A percentile compares a stretch with the other conserved stretches of the same genome.
Evolutionary conservation across 2,329 filamentous ascomycete genomes (phyloP).

Genomic region (Clarireedia homoeocarpa): DNA sequence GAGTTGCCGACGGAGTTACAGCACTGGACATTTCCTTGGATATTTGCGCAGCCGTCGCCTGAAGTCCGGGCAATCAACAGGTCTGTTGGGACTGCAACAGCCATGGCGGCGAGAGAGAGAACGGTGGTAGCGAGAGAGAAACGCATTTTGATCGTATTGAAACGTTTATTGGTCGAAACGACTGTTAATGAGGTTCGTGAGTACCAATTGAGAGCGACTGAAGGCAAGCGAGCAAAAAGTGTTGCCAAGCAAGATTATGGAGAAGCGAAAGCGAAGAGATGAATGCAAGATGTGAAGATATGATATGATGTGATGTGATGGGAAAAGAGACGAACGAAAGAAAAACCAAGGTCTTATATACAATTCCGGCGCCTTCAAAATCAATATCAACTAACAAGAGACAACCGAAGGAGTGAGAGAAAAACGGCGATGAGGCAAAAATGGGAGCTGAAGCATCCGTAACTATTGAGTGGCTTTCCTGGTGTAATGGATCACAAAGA

Average conservation of each 20-base stretch:
- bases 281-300: not conserved
- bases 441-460: not conserved
- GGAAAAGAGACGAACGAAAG: not conserved
- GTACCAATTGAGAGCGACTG: not conserved
- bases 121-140: conserved; percentile 17
- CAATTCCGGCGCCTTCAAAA: not conserved
- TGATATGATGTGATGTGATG: not conserved
- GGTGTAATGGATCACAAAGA: not conserved
- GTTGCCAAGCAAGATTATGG: not conserved
- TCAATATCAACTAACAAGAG: not conserved
- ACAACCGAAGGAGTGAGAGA: not conserved
- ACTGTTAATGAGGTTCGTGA: not conserved
- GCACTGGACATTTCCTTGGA: no score
- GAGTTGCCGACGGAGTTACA: no score
- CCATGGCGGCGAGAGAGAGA: conserved; percentile 18
- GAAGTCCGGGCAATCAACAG: no score
- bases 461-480: not conserved
- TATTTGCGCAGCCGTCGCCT: no score
- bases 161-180: not conserved
- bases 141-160: conserved; percentile 18
- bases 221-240: not conserved
- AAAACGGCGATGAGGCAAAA: not conserved
- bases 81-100: conserved; percentile 15
- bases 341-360: not conserved
- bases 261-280: not conserved